Evolutionary conservation across 2,329 filamentous ascomycete species (phyloP).

Genomic region (Diaporthe amygdali): DNA sequence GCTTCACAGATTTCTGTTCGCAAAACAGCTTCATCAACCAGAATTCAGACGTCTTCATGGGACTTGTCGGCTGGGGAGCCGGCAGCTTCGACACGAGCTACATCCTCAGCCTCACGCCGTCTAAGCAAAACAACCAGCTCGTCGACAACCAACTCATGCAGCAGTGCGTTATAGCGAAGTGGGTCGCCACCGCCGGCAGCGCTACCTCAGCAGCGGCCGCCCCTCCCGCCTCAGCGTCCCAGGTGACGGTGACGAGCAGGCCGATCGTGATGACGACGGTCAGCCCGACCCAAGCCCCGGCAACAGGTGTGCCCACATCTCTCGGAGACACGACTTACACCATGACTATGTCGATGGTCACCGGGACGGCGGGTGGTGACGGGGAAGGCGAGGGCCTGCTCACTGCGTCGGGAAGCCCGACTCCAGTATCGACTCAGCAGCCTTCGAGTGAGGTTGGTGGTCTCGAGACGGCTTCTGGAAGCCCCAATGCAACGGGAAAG

Average conservation of each 20-base stretch:
- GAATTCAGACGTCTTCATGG: constrained; percentile 53
- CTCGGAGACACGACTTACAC: neutral
- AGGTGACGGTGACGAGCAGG: constrained; percentile 6
- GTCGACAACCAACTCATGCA: constrained; percentile 48
- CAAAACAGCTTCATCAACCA: constrained; percentile 52
- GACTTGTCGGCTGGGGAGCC: constrained; percentile 52
- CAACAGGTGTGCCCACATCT: neutral
- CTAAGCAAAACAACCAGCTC: constrained; percentile 34
- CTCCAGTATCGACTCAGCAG: neutral
- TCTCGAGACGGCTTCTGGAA: neutral
- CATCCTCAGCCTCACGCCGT: constrained; percentile 49
- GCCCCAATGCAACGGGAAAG: neutral
- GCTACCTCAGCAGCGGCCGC: neutral
- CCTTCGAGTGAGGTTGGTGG: neutral
- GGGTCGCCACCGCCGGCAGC: constrained; percentile 26
- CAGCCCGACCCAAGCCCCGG: neutral
- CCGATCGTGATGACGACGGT: constrained; percentile 11
- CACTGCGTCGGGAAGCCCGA: neutral
- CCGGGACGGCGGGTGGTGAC: neutral
- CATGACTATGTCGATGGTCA: neutral
- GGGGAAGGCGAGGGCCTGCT: neutral
- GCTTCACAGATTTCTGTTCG: constrained; percentile 48
- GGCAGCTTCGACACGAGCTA: constrained; percentile 49
- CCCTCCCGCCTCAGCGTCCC: neutral
- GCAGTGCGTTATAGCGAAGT: constrained; percentile 46